These are phyloP conservation scores for Gomphus bonarii DNA, from an alignment of 1,284 basidiomycete species.

Conservation along the genomic window DNA sequence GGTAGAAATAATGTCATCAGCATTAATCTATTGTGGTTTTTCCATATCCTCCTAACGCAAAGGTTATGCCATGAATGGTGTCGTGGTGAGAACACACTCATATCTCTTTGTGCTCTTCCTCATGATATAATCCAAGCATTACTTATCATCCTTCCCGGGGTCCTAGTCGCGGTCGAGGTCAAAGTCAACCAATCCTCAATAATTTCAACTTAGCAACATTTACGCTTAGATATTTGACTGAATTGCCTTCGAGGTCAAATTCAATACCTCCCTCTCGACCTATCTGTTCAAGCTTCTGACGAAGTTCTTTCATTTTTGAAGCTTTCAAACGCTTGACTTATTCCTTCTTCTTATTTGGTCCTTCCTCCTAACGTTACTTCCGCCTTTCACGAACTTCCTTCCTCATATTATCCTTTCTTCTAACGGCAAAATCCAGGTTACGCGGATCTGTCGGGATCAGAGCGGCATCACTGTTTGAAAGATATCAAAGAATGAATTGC, in stretches of 20 bases:
- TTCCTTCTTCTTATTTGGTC: constrained; percentile 65
- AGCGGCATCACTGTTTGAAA: constrained; percentile 45
- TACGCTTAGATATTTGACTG: not conserved
- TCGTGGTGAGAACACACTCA: constrained; percentile 16
- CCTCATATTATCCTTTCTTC: constrained; percentile 69
- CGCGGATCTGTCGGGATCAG: constrained; percentile 78
- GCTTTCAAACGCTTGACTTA: constrained; percentile 73
- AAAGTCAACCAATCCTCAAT: constrained; percentile 45
- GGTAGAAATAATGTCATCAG: constrained; percentile 51
- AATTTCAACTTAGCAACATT: constrained; percentile 3
- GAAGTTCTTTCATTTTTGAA: constrained; percentile 77
- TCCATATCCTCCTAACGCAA: constrained; percentile 32
- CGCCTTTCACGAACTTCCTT: constrained; percentile 73
- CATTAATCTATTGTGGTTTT: constrained; percentile 84
- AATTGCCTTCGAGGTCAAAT: constrained; percentile 29
- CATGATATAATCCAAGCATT: constrained; percentile 64
- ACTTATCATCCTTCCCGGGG: constrained; percentile 62
- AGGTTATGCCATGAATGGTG: constrained; percentile 11
- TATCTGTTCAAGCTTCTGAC: constrained; percentile 63
- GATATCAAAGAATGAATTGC: not conserved
- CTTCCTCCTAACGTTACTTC: constrained; percentile 71
- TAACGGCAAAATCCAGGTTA: constrained; percentile 55
- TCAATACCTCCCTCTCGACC: constrained; percentile 51
- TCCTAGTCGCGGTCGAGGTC: constrained; percentile 82
- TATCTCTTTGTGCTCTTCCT: constrained; percentile 34